Conservation (phyloP, 2,329 filamentous ascomycete species). For the Thielaviopsis musarum region DNA sequence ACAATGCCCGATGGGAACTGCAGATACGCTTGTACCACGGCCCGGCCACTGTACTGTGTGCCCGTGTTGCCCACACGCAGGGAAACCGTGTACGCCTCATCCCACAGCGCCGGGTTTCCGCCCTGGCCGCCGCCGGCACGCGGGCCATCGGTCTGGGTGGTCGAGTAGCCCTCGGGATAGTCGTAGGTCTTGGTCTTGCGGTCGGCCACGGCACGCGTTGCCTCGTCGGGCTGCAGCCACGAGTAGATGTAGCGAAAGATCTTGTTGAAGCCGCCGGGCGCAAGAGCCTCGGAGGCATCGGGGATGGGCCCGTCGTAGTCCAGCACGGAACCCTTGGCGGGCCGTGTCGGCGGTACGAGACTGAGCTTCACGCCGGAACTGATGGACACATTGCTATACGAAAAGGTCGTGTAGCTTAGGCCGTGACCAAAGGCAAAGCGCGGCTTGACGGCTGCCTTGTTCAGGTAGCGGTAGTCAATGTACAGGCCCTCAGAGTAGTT, state of each 20-base stretch:
- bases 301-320: slow-evolving; percentile 35
- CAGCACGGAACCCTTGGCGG: slow-evolving; percentile 24
- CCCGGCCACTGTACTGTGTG: slow-evolving; percentile 24
- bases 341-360: slow-evolving; percentile 20
- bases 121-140: slow-evolving; percentile 52
- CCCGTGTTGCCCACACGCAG: slow-evolving; percentile 39
- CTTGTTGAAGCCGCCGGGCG: slow-evolving; percentile 39
- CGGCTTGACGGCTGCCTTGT: slow-evolving; percentile 55
- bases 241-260: slow-evolving; percentile 55
- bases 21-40: slow-evolving; percentile 30
- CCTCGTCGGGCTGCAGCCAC: slow-evolving; percentile 33
- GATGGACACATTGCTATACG: slow-evolving; percentile 36
- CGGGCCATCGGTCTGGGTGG: slow-evolving; percentile 25
- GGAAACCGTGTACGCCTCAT: slow-evolving; percentile 25
- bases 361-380: slow-evolving; percentile 27
- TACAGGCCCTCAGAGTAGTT: slow-evolving; percentile 66
- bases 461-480: slow-evolving; percentile 81
- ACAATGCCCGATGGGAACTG: slow-evolving; percentile 22
- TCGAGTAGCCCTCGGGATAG: slow-evolving; percentile 51
- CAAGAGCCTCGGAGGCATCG: slow-evolving; percentile 35
- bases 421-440: slow-evolving; percentile 80
- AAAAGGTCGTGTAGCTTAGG: slow-evolving; percentile 63
- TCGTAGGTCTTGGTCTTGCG: slow-evolving; percentile 28
- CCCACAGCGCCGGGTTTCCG: slow-evolving; percentile 50
- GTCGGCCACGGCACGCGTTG: slow-evolving; percentile 24